Evolutionary conservation across 2,329 filamentous ascomycete species (phyloP), one percentile per base, ranked within the genome.

Genomic region (Orbilia oligospora): DNA sequence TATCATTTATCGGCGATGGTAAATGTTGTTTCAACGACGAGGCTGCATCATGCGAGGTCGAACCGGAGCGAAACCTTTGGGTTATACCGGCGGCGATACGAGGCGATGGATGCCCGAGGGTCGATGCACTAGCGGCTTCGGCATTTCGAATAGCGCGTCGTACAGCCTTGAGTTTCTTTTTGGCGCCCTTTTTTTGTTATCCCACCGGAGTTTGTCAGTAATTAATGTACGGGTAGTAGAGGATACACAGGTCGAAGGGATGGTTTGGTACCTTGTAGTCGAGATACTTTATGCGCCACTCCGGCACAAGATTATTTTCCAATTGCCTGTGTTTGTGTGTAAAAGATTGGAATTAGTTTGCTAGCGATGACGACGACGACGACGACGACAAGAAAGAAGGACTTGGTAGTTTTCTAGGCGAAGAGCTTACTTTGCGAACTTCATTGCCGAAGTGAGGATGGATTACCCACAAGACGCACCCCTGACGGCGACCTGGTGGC

Each of bases 241-340:
- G 18, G 20, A 20, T 58, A 58, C 27, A 30, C 27, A 30, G 6
- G 6, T 30, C 27, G 27, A 30, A 30, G 6, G 27, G 6, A 30
- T 30, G 27, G 3, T 30, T 30, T 30, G 84, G 69, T 71, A 90
- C 90, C 88, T 97, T 97, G 87, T 98, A 98, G 85, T 97, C 90
- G 82, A 98, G 88, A 84, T 97, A 98, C 85, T 97, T 97, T 84
- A 91, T 89, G 83, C 92, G 90, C 95, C 95, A 98, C 89, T 98
- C 94, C 83, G 94, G 94, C 80, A 97, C 93, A 68, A 94, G 89
- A 82, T 97, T 92, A 83, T 92, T 89, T 83, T 97, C 93, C 80
- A 97, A 88, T 86, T 97, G 93, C 84, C 91, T 92, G 71, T 88
- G 89, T 84, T n/a, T n/a, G n/a, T 16, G 18, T 20, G 18, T 27